Conservation (phyloP, 1,284 basidiomycete species). For the Ganoderma multipileum region DNA sequence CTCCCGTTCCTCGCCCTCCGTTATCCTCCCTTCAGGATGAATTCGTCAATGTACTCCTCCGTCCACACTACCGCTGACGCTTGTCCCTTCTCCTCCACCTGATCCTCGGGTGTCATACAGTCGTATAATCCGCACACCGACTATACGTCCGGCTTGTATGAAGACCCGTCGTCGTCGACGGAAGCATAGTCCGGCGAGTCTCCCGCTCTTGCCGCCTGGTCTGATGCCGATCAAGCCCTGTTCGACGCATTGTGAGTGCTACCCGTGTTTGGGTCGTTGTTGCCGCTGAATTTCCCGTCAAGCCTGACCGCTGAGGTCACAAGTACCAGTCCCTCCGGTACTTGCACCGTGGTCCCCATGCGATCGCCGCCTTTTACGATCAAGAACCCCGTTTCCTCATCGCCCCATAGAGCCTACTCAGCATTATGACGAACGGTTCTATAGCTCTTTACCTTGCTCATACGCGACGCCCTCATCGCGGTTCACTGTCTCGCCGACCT, state of each 20-base stretch:
- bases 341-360: background rate
- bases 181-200: background rate
- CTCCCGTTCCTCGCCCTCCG: background rate
- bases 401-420: background rate
- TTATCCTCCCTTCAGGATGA: background rate
- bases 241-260: background rate
- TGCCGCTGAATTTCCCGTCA: background rate
- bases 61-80: background rate
- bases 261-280: no score
- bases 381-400: background rate
- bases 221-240: background rate
- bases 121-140: background rate
- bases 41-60: background rate
- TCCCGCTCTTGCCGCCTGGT: background rate
- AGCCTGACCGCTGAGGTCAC: background rate
- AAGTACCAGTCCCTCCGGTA: background rate
- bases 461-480: background rate
- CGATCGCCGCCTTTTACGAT: background rate
- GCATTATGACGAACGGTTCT: background rate
- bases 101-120: background rate
- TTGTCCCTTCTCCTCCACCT: background rate
- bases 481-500: background rate
- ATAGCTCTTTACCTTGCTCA: background rate
- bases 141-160: background rate
- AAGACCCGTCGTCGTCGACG: background rate